Base-by-base conservation (phyloP, 2,329 filamentous ascomycete genomes). In the Colletotrichum graminicola region DNA sequence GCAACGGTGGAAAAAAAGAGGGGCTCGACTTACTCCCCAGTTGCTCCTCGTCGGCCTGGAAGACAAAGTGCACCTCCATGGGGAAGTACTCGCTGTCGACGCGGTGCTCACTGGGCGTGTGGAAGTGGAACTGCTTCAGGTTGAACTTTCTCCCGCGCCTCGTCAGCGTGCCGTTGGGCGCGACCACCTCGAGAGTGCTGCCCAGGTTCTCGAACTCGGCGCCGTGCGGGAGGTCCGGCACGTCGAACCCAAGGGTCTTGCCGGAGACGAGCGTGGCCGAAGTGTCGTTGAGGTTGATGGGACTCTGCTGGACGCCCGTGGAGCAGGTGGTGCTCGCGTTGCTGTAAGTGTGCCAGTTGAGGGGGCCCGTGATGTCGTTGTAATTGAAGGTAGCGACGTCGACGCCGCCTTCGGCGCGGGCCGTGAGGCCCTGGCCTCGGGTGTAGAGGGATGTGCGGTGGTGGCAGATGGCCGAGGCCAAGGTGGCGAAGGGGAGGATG, bases 91-190 rank as follows among this genome's bases (percentile, higher is more conserved):
- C 79, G 10, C 83, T 77, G 76, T 83, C 74, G 76, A 90, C 80
- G 57, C 84, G 82, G 75, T 91, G 89, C 81, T 91, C 89, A 54
- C 86, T 87, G 0, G 89, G 88, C 0, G 87, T 86, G 76, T 90
- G 89, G 79, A 90, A 88, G 78, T 90, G 88, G 80, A 89, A 90
- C 74, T 90, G 88, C 57, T 79, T 79, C 18, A 89, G 80, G 0
- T 74, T 76, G 77, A 84, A 89, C 21, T 80, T 76, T 21, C 77
- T 77, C 39, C 80, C 81, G 1, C 75, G 79, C 32, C 85, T 76
- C 0, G 74, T 79, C 4, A 88, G 82, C 14, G 81, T 85, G 39
- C 86, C 87, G 61, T 84, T 85, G 34, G 36, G 11, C 34, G 83
- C 81, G 29, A 85, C 77, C 55, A 87, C 84, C 76, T 88, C 83